Base-by-base conservation (phyloP, 2,329 filamentous ascomycete species). In the Penicillium sp. region DNA sequence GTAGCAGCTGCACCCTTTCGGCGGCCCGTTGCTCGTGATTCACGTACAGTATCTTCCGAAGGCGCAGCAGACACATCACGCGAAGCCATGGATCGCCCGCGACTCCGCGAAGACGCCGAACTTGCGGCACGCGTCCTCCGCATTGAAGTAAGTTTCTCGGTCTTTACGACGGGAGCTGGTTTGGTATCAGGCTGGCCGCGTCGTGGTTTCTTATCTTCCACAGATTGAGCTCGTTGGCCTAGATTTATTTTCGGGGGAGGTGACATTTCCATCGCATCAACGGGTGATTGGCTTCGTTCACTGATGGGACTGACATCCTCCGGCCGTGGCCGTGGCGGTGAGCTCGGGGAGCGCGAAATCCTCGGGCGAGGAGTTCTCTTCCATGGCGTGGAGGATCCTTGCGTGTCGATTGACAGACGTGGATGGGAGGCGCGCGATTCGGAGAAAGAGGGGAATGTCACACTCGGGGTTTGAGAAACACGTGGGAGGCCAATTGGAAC, bases 291-390 rank as follows among this genome's bases (percentile, higher is more conserved):
- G 3, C 70, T 73, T 42, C 66, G 69, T 35, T 78, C 76, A 47
- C 76, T 79, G 53, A 79, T 77, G 0, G 76, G 76, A 61, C 76
- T 79, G 11, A 79, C 71, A 61, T 78, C 76, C 51, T 75, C 74
- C 2, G 75, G 71, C 5, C 70, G 66, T 44, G 76, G 76, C 2
- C 72, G 70, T 48, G 69, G 62, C 10, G 76, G 76, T 20, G 76
- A 78, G 16, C 66, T 65, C 29, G 74, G 74, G 6, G 72, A 73
- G 18, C 67, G 58, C 0, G 73, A 65, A 37, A 76, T 67, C 9
- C 64, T 72, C 39, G 69, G 50, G 13, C 65, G 67, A 22, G 74
- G 73, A 35, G 69, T 68, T 50, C 71, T 69, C 60, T 75, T 79
- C 76, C 76, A 79, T 4, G 74, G 77, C 1, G 76, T 79, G 18